A percentile compares a stretch with the other conserved stretches of the same genome.
These are phyloP conservation scores for Xylariaceae sp. DNA, from an alignment of 2,329 filamentous ascomycete species.

Conservation along the genomic window DNA sequence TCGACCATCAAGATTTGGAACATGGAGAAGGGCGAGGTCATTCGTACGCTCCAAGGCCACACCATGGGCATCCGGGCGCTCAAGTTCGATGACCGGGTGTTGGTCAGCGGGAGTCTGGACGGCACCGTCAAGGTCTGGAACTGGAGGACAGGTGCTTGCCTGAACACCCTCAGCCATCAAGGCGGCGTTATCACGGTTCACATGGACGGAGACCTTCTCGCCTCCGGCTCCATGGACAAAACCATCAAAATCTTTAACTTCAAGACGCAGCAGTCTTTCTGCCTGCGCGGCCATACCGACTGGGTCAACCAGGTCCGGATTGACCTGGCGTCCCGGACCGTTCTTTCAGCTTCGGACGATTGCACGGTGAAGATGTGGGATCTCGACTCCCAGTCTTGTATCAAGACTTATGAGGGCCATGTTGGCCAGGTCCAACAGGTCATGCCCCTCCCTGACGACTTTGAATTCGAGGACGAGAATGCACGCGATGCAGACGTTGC, in stretches of 20 bases:
- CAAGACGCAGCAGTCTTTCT: constrained; percentile 70
- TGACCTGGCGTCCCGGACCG: constrained; percentile 71
- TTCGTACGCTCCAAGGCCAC: constrained; percentile 80
- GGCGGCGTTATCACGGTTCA: constrained; percentile 82
- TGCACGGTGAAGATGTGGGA: constrained; percentile 90
- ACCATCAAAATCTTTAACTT: constrained; percentile 93
- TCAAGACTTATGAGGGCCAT: constrained; percentile 75
- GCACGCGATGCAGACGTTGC: constrained; percentile 47
- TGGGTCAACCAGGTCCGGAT: constrained; percentile 97
- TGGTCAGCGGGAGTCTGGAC: constrained; percentile 87
- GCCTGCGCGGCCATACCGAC: constrained; percentile 76
- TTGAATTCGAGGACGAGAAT: constrained; percentile 71
- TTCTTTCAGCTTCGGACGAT: constrained; percentile 92
- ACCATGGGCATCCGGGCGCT: constrained; percentile 76
- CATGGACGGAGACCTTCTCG: constrained; percentile 76
- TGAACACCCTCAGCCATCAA: constrained; percentile 72
- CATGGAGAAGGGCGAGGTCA: constrained; percentile 75
- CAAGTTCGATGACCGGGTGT: constrained; percentile 85
- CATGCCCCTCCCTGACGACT: constrained; percentile 73
- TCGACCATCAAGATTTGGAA: constrained; percentile 95
- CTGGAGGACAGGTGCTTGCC: constrained; percentile 82
- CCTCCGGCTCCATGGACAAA: constrained; percentile 82
- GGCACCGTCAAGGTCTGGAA: constrained; percentile 91
- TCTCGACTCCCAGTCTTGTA: constrained; percentile 71
- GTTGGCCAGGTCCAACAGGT: constrained; percentile 95